Conservation (phyloP, 2,329 filamentous ascomycete genomes). For the Hypoxylon sp. region DNA sequence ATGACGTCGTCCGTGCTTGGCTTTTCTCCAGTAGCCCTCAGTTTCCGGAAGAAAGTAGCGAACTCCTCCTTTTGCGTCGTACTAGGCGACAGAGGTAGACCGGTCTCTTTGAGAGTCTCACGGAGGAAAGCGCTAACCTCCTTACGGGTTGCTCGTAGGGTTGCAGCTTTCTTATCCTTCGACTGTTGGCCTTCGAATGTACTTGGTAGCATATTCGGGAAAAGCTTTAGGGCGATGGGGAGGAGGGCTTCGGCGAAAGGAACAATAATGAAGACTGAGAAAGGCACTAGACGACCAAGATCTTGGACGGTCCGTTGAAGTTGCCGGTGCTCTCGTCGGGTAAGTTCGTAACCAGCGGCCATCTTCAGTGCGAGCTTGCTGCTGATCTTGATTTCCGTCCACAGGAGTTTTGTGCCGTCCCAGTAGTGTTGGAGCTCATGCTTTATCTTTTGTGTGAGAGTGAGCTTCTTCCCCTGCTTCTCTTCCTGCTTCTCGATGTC, state of each 20-base stretch:
- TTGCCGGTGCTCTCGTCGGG: conserved; percentile 92
- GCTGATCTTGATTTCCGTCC: conserved; percentile 93
- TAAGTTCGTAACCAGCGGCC: conserved; percentile 97
- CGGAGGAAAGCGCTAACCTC: conserved; percentile 93
- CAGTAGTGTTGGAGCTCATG: conserved; percentile 95
- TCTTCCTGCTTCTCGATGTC: conserved; percentile 74
- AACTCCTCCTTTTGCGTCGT: conserved; percentile 96
- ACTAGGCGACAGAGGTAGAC: conserved; percentile 85
- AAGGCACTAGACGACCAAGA: conserved; percentile 91
- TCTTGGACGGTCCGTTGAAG: conserved; percentile 94
- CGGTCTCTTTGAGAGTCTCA: conserved; percentile 92
- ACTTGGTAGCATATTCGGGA: conserved; percentile 97
- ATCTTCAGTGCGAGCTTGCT: conserved; percentile 93
- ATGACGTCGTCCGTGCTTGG: conserved; percentile 93
- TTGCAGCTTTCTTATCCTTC: conserved; percentile 88
- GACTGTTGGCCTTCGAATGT: conserved; percentile 95
- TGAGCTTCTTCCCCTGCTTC: conserved; percentile 88
- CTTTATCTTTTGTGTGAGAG: conserved; percentile 92
- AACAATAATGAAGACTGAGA: conserved; percentile 96
- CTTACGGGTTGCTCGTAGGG: conserved; percentile 87
- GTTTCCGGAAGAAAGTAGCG: conserved; percentile 95
- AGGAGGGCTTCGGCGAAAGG: conserved; percentile 95
- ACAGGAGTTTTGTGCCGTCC: conserved; percentile 97
- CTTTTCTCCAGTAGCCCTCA: conserved; percentile 89
- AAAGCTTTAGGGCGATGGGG: conserved; percentile 91